Percentiles rank a stretch among this genome's conserved stretches.
Evolutionary conservation across 192 early-diverging fungal species (phyloP).

Genomic region (Umbelopsis sp.): DNA sequence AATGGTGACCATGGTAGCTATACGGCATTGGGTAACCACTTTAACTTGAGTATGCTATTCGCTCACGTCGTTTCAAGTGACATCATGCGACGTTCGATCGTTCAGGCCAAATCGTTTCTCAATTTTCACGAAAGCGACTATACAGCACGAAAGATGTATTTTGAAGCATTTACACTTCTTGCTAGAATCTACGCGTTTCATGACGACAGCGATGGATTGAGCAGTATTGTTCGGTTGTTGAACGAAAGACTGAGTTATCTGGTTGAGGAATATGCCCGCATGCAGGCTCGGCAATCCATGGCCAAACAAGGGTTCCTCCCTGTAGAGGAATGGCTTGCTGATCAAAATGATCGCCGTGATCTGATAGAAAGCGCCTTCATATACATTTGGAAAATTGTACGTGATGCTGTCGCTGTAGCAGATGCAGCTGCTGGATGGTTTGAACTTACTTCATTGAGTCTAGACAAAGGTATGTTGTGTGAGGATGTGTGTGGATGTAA

Average conservation of each 20-base stretch:
- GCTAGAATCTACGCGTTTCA: slow-evolving; percentile 8
- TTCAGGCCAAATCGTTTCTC: slow-evolving; percentile 20
- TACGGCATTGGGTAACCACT: slow-evolving; percentile 22
- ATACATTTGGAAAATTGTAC: slow-evolving; percentile 6
- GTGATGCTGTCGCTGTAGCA: slow-evolving; percentile 1
- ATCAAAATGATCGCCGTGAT: neutral
- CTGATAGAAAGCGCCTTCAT: slow-evolving; percentile 6
- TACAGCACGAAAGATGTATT: slow-evolving; percentile 21
- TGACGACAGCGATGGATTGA: neutral
- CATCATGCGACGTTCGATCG: neutral
- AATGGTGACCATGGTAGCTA: slow-evolving; percentile 1
- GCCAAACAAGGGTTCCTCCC: slow-evolving; percentile 10
- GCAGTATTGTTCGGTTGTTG: neutral
- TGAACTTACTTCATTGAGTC: neutral
- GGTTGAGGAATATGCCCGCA: neutral
- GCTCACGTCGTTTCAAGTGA: slow-evolving; percentile 6
- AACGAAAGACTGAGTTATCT: neutral
- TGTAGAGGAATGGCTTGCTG: slow-evolving; percentile 1
- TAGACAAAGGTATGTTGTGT: neutral
- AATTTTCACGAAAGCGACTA: slow-evolving; percentile 22
- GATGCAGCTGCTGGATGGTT: neutral
- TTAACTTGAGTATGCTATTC: slow-evolving; percentile 18
- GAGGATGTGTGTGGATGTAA: neutral
- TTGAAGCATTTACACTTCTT: slow-evolving; percentile 18
- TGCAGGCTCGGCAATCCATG: slow-evolving; percentile 2